Percentiles rank a stretch among this genome's conserved stretches.
phyloP scores from a whole-genome alignment of 2,329 filamentous ascomycete species.

The Cordyceps javanica region DNA sequence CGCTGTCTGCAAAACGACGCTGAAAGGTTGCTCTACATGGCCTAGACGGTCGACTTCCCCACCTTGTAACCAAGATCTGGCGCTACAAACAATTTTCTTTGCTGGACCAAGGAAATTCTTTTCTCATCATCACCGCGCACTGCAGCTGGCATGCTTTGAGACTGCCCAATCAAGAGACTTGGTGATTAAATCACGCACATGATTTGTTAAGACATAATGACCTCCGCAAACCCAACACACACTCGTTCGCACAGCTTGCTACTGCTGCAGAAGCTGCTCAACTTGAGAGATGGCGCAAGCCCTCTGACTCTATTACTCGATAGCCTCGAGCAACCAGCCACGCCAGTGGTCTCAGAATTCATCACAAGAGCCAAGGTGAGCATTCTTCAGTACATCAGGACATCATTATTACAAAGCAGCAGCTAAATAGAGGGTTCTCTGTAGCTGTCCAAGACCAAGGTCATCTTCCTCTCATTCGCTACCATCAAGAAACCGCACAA shows the following conservation, averaged over 20 bases:
- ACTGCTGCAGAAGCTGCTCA: conserved; percentile 75
- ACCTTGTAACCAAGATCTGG: neutral
- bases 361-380: conserved; percentile 65
- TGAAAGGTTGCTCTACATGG: neutral
- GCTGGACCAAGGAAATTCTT: too few relatives aligned
- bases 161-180: neutral
- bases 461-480: conserved; percentile 73
- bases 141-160: neutral
- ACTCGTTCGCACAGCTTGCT: conserved; percentile 78
- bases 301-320: conserved; percentile 85
- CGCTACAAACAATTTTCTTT: neutral
- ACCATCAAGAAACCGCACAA: conserved; percentile 59
- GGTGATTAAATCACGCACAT: neutral
- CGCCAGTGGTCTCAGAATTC: conserved; percentile 66
- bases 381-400: neutral
- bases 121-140: neutral
- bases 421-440: neutral
- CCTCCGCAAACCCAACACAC: conserved; percentile 54
- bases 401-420: neutral
- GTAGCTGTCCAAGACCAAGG: conserved; percentile 56
- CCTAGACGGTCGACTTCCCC: neutral
- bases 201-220: conserved; percentile 36
- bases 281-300: conserved; percentile 70
- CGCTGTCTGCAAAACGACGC: neutral
- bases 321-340: conserved; percentile 73